These are phyloP conservation scores for Mucor sp. DNA, from an alignment of 371 early-diverging fungal species.

Conservation along the genomic window DNA sequence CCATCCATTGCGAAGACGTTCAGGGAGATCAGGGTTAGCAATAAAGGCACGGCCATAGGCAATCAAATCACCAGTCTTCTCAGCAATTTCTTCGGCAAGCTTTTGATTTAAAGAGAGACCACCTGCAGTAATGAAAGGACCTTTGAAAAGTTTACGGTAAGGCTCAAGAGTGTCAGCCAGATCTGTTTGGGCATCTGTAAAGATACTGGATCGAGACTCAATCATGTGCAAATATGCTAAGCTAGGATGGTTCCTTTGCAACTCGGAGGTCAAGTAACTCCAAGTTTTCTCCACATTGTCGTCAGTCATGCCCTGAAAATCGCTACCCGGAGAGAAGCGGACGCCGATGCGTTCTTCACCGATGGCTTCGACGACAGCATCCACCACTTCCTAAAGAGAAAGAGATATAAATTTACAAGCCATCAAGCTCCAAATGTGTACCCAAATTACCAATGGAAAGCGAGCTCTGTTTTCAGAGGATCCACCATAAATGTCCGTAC, in stretches of 20 bases:
- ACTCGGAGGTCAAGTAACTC: not conserved
- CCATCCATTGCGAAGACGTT: conserved; percentile 18
- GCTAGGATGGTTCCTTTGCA: conserved; percentile 12
- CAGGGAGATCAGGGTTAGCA: conserved; percentile 27
- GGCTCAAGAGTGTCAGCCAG: conserved; percentile 8
- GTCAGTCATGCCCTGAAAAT: conserved; percentile 12
- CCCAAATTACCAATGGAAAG: conserved; percentile 22
- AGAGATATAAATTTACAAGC: not conserved
- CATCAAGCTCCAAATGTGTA: not conserved
- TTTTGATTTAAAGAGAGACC: not conserved
- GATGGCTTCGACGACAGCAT: conserved; percentile 33
- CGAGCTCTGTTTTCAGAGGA: conserved; percentile 55
- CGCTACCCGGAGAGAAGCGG: conserved; percentile 19
- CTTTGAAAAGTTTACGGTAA: conserved; percentile 21
- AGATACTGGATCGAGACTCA: conserved; percentile 4
- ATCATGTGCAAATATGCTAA: conserved; percentile 21
- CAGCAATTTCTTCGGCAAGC: conserved; percentile 8
- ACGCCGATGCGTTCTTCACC: conserved; percentile 21
- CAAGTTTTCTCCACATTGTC: conserved; percentile 13
- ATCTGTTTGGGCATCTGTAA: conserved; percentile 3
- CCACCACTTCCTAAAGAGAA: conserved; percentile 32
- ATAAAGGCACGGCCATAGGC: conserved; percentile 24
- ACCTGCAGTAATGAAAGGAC: conserved; percentile 14
- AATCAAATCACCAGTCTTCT: conserved; percentile 18
- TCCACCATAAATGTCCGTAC: conserved; percentile 50